Conservation (phyloP, 352 stramenopile species). For the Vaucheria bursata region DNA sequence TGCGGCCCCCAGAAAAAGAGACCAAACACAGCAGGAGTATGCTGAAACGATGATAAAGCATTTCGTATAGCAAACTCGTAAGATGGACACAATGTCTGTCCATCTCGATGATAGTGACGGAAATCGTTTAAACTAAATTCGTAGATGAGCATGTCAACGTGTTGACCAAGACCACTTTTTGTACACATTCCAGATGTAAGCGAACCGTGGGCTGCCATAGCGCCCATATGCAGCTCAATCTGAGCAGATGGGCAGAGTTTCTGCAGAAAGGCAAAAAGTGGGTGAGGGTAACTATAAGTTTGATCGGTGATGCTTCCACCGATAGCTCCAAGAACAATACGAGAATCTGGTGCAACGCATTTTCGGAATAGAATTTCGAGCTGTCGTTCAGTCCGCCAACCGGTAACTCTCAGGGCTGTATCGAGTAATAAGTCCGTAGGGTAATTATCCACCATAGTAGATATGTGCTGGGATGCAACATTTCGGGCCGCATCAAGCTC, state of each 20-base stretch:
- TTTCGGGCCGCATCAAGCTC: background rate
- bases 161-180: background rate
- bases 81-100: background rate
- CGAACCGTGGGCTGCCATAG: background rate
- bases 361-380: background rate
- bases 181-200: background rate
- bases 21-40: background rate
- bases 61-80: background rate
- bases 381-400: background rate
- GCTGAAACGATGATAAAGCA: background rate
- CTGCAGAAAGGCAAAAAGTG: background rate
- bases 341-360: background rate
- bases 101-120: background rate
- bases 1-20: conserved; percentile 2
- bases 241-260: background rate
- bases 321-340: background rate
- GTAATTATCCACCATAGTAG: background rate
- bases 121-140: conserved; percentile 1
- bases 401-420: background rate
- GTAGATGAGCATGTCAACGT: conserved; percentile 1
- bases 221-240: conserved; percentile 1
- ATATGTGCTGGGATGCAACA: background rate
- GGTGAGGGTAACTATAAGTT: background rate
- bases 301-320: background rate
- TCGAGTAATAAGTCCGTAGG: background rate